Conservation (phyloP, 345 rosid genomes). For the Rubroshorea leprosula region DNA sequence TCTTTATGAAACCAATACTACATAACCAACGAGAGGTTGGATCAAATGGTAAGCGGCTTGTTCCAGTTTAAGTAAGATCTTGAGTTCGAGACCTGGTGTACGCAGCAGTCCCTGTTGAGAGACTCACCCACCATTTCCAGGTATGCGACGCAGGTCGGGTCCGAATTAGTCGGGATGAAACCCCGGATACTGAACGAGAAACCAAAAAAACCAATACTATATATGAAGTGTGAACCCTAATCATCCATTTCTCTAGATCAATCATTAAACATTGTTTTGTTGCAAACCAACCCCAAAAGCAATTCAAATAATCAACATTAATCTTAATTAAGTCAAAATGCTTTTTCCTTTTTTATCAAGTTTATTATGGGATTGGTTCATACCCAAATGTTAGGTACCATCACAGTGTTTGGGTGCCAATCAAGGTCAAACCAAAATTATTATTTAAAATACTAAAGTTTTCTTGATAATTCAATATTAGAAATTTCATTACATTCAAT, state of each 20-base stretch:
- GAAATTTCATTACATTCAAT: too few species aligned
- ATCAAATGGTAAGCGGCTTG: too few species aligned
- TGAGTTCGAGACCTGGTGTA: too few species aligned
- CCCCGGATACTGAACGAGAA: too few species aligned
- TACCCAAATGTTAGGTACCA: conserved; percentile 12
- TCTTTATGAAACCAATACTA: conserved; percentile 1
- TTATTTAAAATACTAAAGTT: too few species aligned
- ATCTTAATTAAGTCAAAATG: background rate
- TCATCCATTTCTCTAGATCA: conserved; percentile 9
- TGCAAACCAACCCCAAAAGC: background rate
- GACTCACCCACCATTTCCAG: too few species aligned
- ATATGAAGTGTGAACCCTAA: background rate
- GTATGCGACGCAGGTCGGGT: too few species aligned
- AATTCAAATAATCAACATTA: background rate
- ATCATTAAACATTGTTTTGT: conserved; percentile 14
- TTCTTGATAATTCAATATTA: too few species aligned
- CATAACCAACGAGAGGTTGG: too few species aligned
- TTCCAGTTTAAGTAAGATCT: too few species aligned
- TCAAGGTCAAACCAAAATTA: background rate
- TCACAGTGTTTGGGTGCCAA: background rate
- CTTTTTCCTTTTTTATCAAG: background rate
- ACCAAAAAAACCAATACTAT: background rate
- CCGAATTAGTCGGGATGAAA: too few species aligned
- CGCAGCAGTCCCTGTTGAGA: too few species aligned
- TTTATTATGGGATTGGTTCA: conserved; percentile 3